These are phyloP conservation scores for Harrya chromipes DNA, from an alignment of 768 basidiomycete species.

Conservation along the genomic window DNA sequence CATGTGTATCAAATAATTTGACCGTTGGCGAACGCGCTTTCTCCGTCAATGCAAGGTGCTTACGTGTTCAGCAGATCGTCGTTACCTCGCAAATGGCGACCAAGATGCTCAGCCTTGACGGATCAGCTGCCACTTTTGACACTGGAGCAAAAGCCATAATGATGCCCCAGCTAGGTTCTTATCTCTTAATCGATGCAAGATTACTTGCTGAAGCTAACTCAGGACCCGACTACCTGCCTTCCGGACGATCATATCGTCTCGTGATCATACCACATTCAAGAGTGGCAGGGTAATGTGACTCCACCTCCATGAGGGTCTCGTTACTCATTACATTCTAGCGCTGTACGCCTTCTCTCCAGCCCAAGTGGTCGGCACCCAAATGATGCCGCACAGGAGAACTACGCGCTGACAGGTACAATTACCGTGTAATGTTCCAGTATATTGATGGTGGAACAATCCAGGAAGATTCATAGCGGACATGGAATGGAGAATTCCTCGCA, in stretches of 20 bases:
- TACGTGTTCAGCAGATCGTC: conserved; percentile 39
- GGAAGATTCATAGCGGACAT: conserved; percentile 26
- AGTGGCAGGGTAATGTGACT: conserved; percentile 37
- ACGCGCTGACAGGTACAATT: conserved; percentile 26
- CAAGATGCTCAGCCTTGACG: conserved; percentile 62
- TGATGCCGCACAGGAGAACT: conserved; percentile 19
- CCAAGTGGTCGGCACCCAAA: conserved; percentile 26
- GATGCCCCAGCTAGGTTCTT: conserved; percentile 61
- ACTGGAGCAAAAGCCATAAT: conserved; percentile 60
- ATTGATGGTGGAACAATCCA: conserved; percentile 10
- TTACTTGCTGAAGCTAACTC: conserved; percentile 2
- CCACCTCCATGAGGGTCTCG: conserved; percentile 13
- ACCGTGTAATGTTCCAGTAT: conserved; percentile 12
- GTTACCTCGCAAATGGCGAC: conserved; percentile 69
- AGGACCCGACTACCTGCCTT: conserved; percentile 42
- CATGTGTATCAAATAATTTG: conserved; percentile 45
- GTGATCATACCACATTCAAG: conserved; percentile 40
- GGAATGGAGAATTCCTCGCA: conserved; percentile 15
- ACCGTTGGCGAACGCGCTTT: conserved; percentile 38
- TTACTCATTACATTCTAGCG: conserved; percentile 28
- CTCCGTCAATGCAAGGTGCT: background rate
- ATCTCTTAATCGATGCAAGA: conserved; percentile 6
- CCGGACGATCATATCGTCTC: conserved; percentile 42
- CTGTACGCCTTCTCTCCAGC: conserved; percentile 39
- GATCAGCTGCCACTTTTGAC: conserved; percentile 62